These are phyloP conservation scores for Filosporella fistucella DNA, from an alignment of 495 filamentous ascomycete genomes.

Conservation along the genomic window DNA sequence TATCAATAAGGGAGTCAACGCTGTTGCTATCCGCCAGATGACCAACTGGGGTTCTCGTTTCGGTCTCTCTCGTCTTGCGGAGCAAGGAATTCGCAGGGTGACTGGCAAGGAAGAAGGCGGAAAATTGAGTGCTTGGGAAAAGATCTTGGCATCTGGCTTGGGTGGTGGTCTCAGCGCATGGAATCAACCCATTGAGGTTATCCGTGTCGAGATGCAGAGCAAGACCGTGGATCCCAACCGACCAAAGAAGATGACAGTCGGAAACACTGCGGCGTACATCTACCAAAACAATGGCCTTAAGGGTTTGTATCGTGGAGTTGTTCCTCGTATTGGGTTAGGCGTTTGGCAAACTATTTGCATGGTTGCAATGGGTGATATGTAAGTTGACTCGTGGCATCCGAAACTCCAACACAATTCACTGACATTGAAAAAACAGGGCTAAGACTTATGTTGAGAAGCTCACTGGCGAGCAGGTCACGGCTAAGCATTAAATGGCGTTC, in stretches of 20 bases:
- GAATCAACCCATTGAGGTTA: conserved; percentile 99
- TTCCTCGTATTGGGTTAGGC: conserved; percentile 88
- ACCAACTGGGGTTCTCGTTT: conserved; percentile 99
- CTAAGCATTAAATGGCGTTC: conserved; percentile 76
- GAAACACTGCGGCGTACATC: conserved; percentile 88
- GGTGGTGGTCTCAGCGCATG: conserved; percentile 94
- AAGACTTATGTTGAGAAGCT: conserved; percentile 97
- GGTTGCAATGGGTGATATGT: conserved; percentile 99
- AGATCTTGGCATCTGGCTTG: conserved; percentile 80
- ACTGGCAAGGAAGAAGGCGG: conserved; percentile 77
- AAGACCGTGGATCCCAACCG: conserved; percentile 97
- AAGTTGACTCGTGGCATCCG: conserved; percentile 40
- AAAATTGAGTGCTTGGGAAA: conserved; percentile 74
- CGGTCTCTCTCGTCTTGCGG: conserved; percentile 84
- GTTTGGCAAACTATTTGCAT: conserved; percentile 99
- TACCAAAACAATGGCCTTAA: conserved; percentile 83
- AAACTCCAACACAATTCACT: too few species aligned
- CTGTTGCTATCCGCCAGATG: conserved; percentile 96
- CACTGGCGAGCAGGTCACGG: conserved; percentile 89
- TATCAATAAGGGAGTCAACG: conserved; percentile 98
- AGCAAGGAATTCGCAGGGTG: conserved; percentile 75
- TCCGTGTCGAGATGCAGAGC: conserved; percentile 99
- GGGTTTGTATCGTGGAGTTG: conserved; percentile 93
- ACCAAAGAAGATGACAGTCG: conserved; percentile 96
- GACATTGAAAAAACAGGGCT: too few species aligned